Evolutionary conservation across 441 rosid species (phyloP).

Genomic region (Dalechampia spathulata): DNA sequence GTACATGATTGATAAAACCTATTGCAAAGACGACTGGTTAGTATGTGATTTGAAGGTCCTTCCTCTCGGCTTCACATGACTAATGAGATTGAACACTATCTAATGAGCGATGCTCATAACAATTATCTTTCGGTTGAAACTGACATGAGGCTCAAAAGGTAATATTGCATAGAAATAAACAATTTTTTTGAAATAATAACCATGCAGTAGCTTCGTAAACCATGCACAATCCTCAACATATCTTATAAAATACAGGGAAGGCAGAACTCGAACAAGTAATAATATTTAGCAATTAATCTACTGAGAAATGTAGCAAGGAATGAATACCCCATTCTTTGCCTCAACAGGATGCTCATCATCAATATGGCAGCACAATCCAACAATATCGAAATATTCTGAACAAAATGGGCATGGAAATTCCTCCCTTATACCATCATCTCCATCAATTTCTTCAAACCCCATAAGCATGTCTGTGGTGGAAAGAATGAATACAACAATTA

Average conservation of each 20-base stretch:
- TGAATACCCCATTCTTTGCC: slow-evolving; percentile 77
- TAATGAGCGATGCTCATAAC: too few relatives aligned
- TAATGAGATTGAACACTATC: too few relatives aligned
- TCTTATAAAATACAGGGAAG: not conserved
- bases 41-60: too few relatives aligned
- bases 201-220: not conserved
- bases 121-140: too few relatives aligned
- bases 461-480: slow-evolving; percentile 63
- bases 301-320: not conserved
- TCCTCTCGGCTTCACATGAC: too few relatives aligned
- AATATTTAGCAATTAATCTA: too few relatives aligned
- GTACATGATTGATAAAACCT: too few relatives aligned
- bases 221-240: slow-evolving; percentile 5
- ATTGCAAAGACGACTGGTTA: too few relatives aligned
- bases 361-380: slow-evolving; percentile 90
- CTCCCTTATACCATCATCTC: slow-evolving; percentile 82
- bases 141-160: not conserved
- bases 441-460: slow-evolving; percentile 85
- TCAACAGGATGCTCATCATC: slow-evolving; percentile 90
- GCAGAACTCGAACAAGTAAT: too few relatives aligned
- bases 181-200: not conserved
- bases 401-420: slow-evolving; percentile 98
- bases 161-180: too few relatives aligned
- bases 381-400: slow-evolving; percentile 78
- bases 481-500: slow-evolving; percentile 17